Base-by-base conservation (phyloP, 306 rosid genomes). In the Cyclanthera cordifolia region DNA sequence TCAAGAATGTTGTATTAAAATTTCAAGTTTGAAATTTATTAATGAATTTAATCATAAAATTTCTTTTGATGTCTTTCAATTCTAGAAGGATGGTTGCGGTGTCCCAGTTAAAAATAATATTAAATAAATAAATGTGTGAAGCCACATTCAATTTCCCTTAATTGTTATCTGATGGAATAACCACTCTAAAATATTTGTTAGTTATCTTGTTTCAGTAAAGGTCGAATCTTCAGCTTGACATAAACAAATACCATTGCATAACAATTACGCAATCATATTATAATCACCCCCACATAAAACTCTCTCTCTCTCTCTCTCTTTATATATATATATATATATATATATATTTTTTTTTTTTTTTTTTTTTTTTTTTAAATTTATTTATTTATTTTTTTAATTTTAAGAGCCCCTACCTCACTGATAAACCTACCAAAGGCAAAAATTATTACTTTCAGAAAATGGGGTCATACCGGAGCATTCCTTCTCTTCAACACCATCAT, bases 361-460 rank as follows among this genome's bases (percentile, higher is more conserved):
- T n/a, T n/a, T n/a, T n/a, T n/a, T n/a, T n/a, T n/a, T n/a, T n/a
- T n/a, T n/a, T n/a, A n/a, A n/a, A n/a, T n/a, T n/a, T n/a, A n/a
- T n/a, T n/a, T n/a, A n/a, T n/a, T n/a, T n/a, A n/a, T n/a, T n/a
- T n/a, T n/a, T n/a, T n/a, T n/a, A n/a, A 61, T 61, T 41, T 45
- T 65, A 45, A 41, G 20, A 41, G 20, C 69, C 34, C 53, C 37
- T 43, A 41, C 16, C 20, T 6, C 4, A 4, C n/a, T 43, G 48
- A 41, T 64, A 64, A 21, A 43, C 53, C 15, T 7, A 63, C 17
- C 28, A 27, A n/a, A 23, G 39, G 6, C 23, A 12, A 53, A 19
- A 19, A 73, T 72, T 73, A 53, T 60, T 68, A 37, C 43, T 11
- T 14, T 28, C 43, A 45, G 76, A 65, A 64, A 6, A 53, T 43